These are phyloP conservation scores for Rhizopogon salebrosus DNA, from an alignment of 768 basidiomycete genomes.

Conservation along the genomic window DNA sequence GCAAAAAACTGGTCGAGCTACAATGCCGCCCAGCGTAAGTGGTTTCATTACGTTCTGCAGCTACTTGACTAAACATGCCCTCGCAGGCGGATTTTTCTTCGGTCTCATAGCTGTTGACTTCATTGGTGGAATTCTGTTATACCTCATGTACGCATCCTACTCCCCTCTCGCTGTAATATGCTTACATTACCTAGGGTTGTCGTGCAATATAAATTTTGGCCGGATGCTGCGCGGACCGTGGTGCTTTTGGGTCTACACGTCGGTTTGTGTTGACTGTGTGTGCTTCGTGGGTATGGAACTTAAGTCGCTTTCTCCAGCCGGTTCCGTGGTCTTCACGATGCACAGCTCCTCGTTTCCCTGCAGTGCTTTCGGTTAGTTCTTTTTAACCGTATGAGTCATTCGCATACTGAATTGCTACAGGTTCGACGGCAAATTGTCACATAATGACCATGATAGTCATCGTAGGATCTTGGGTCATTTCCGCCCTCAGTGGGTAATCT, in stretches of 20 bases:
- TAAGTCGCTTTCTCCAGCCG: conserved; percentile 8
- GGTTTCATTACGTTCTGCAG: not conserved
- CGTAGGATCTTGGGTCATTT: conserved; percentile 27
- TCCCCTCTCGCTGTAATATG: not conserved
- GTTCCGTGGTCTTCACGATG: conserved; percentile 26
- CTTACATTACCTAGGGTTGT: conserved; percentile 27
- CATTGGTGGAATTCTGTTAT: conserved; percentile 28
- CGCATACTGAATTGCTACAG: conserved; percentile 8
- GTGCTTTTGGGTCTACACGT: conserved; percentile 19
- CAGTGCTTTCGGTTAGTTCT: conserved; percentile 25
- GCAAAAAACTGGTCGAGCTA: conserved; percentile 31
- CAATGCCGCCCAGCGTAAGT: conserved; percentile 29
- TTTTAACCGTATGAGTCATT: not conserved
- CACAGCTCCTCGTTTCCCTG: conserved; percentile 31
- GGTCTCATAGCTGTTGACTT: conserved; percentile 26
- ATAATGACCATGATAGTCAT: conserved; percentile 23
- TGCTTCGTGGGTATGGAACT: not conserved
- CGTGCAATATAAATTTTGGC: conserved; percentile 33
- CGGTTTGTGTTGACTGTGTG: conserved; percentile 3
- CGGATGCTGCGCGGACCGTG: conserved; percentile 29
- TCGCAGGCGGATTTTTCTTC: conserved; percentile 30
- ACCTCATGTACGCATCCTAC: conserved; percentile 30
- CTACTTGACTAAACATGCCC: not conserved
- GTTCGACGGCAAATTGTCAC: conserved; percentile 25
- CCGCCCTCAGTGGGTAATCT: conserved; percentile 29